Percentiles rank a stretch among this genome's conserved stretches.
Evolutionary conservation across 768 basidiomycete genomes (phyloP).

Genomic region (Suillus discolor): DNA sequence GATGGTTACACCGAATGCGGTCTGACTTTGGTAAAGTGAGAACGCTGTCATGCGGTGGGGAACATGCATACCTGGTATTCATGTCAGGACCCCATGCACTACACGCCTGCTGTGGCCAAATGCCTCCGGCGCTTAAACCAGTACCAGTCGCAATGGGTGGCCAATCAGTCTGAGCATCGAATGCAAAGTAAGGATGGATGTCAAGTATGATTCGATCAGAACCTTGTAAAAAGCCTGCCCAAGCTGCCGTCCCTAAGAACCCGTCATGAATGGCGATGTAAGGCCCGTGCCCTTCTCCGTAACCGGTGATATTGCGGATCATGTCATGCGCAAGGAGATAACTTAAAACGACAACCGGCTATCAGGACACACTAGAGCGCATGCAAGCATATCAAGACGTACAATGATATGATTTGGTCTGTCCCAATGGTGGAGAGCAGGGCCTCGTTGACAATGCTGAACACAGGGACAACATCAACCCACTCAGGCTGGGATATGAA

Average conservation of each 20-base stretch:
- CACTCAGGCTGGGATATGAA: constrained; percentile 83
- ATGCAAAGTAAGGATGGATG: constrained; percentile 71
- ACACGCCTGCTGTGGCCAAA: constrained; percentile 56
- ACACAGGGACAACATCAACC: constrained; percentile 58
- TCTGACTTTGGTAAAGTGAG: constrained; percentile 36
- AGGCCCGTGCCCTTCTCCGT: constrained; percentile 63
- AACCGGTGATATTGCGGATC: constrained; percentile 73
- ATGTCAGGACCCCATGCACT: constrained; percentile 56
- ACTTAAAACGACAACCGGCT: constrained; percentile 33
- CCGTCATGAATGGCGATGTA: constrained; percentile 66
- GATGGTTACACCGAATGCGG: constrained; percentile 66
- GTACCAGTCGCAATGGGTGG: constrained; percentile 37
- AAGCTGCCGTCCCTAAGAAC: constrained; percentile 48
- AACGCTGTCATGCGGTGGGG: neutral
- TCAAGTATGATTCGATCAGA: constrained; percentile 66
- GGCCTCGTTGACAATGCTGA: constrained; percentile 70
- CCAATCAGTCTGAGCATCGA: constrained; percentile 40
- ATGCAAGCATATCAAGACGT: constrained; percentile 23
- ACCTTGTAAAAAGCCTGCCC: constrained; percentile 56
- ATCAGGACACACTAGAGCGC: neutral
- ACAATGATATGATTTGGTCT: constrained; percentile 62
- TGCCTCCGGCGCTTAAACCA: constrained; percentile 40
- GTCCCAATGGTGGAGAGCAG: constrained; percentile 53
- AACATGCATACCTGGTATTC: constrained; percentile 47
- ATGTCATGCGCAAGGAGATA: constrained; percentile 60